Evolutionary conservation across 2,329 filamentous ascomycete genomes (phyloP).

Genomic region (Colletotrichum gloeosporioides): DNA sequence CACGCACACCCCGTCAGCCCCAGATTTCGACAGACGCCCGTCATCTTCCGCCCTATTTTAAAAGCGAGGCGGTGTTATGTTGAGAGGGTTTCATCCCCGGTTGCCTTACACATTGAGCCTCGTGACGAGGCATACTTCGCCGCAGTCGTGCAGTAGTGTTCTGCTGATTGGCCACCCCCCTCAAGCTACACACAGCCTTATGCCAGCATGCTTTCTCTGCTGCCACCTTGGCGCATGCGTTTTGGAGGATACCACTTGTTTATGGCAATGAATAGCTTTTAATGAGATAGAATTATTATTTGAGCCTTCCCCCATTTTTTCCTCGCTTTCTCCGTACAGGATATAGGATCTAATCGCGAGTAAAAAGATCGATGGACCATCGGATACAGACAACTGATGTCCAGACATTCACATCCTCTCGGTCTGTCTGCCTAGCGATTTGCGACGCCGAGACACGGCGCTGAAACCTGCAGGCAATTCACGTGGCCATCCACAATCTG

Average conservation of each 20-base stretch:
- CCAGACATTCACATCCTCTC: neutral
- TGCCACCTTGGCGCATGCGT: neutral
- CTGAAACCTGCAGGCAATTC: neutral
- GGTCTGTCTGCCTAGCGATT: neutral
- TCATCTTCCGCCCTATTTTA: neutral
- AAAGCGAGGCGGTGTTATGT: conserved; percentile 11
- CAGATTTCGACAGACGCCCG: neutral
- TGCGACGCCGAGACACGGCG: neutral
- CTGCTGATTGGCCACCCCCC: neutral
- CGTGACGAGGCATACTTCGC: neutral
- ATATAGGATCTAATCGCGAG: neutral
- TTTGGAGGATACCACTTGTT: conserved; percentile 16
- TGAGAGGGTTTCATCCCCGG: neutral
- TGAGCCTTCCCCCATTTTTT: neutral
- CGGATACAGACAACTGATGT: neutral
- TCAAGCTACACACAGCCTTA: conserved; percentile 3
- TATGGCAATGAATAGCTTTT: neutral
- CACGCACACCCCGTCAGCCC: neutral
- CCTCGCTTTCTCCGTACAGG: neutral
- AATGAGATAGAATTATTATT: neutral
- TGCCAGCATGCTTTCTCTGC: neutral
- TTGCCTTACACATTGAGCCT: conserved; percentile 6
- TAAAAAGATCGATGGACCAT: neutral
- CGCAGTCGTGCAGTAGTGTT: neutral
- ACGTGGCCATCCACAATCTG: neutral